These are phyloP conservation scores for Aureobasidium sp. DNA, from an alignment of 2,329 filamentous ascomycete species.

Conservation along the genomic window DNA sequence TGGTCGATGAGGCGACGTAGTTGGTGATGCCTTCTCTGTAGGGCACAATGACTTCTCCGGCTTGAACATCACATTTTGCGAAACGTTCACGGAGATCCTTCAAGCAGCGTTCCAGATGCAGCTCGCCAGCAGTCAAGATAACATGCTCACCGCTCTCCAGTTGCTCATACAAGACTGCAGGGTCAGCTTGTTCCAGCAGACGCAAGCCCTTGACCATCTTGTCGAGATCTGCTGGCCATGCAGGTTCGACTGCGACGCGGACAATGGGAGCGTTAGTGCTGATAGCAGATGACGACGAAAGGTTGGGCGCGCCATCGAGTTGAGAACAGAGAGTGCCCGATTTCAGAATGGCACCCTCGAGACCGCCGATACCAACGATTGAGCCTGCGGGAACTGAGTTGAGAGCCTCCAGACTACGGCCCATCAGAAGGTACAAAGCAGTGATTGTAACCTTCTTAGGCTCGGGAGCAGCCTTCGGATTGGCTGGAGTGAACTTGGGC, in stretches of 20 bases:
- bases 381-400: slow-evolving; percentile 83
- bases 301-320: slow-evolving; percentile 75
- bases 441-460: slow-evolving; percentile 78
- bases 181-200: slow-evolving; percentile 86
- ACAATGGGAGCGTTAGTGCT: slow-evolving; percentile 74
- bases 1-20: slow-evolving; percentile 5
- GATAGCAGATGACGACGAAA: slow-evolving; percentile 74
- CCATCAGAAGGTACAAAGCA: slow-evolving; percentile 93
- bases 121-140: slow-evolving; percentile 81
- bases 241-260: slow-evolving; percentile 87
- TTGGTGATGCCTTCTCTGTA: slow-evolving; percentile 88
- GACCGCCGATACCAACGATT: slow-evolving; percentile 86
- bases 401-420: slow-evolving; percentile 73
- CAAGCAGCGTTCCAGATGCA: slow-evolving; percentile 88
- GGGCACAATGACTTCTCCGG: slow-evolving; percentile 87
- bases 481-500: slow-evolving; percentile 82
- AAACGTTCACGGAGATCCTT: slow-evolving; percentile 91
- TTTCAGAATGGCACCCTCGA: slow-evolving; percentile 91
- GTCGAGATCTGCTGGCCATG: slow-evolving; percentile 79
- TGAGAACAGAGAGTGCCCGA: slow-evolving; percentile 89
- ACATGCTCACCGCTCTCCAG: slow-evolving; percentile 92
- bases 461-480: slow-evolving; percentile 60
- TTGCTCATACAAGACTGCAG: slow-evolving; percentile 91
- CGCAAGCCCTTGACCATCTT: slow-evolving; percentile 89
- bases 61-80: slow-evolving; percentile 88